Evolutionary conservation across 441 rosid genomes (phyloP), one percentile per base, ranked within the genome.

Genomic region (Raphanus hybrid): DNA sequence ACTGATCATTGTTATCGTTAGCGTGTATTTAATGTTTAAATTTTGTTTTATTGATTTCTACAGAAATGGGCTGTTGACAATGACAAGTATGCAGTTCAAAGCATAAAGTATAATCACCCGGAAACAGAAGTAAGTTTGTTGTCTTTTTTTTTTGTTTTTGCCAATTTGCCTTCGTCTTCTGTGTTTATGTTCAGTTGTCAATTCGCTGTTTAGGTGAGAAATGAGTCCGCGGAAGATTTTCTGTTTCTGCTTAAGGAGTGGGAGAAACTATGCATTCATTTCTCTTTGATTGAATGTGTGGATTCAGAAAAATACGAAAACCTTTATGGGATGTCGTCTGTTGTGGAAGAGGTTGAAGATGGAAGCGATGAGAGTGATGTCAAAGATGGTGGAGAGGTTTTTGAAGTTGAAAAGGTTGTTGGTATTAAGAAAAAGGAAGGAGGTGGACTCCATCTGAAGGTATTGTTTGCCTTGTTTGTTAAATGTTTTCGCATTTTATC

Each of bases 41-140:
- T 59, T 63, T 69, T 43, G 18, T 8, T 54, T n/a, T 39, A 4
- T 8, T 69, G 41, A 3, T 52, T 67, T 67, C 58, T 79, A 48
- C 37, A 92, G 98, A 86, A 64, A 84, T 90, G 98, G 97, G 94
- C 96, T 8, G 92, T 94, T 43, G 98, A 94, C 74, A 8, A 86
- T 6, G 87, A 89, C 23, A 27, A 71, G 39, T 75, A 80, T 76
- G 96, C 97, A 0, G 89, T 93, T 61, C 76, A 85, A 68, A 90
- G 90, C 76, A 75, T 90, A 6, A 82, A 79, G 60, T 66, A 83
- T 52, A 94, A 94, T 63, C 98, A 92, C 74, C 91, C 83, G 0
- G 84, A 88, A 78, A 86, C 94, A 61, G 62, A 78, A 84, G 97
- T 94, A 80, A 3, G 41, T 10, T 23, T 57, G 35, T 54, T 1